Base-by-base conservation (phyloP, 169 alveolate species). In the Amoebophrya sp. region DNA sequence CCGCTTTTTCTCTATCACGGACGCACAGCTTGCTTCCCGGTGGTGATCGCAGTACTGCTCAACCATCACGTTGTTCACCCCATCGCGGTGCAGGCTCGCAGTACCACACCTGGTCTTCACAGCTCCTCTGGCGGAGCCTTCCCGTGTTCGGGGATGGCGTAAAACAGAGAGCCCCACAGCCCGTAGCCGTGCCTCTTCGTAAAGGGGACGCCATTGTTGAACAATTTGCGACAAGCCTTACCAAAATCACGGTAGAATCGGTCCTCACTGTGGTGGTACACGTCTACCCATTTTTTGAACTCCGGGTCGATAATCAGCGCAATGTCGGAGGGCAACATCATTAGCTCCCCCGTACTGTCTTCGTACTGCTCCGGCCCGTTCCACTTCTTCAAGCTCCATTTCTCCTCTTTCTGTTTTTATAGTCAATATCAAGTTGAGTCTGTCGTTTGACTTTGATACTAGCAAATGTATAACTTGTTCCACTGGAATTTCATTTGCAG, bases 251-350 rank as follows among this genome's bases (percentile, higher is more conserved):
- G 1, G 83, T 66, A 66, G 35, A 66, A 66, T 2, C 83, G 83
- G 32, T 66, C 83, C 83, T 66, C 83, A 25, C 18, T 25, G 32
- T 25, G 1, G 83, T 66, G 35, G 35, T 66, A 66, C 10, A 66
- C 32, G 39, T 66, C 83, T 2, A 66, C 83, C 83, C 83, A 66
- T 25, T 66, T 66, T 25, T 66, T 66, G 32, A 66, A 66, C 35
- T 66, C 83, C 29, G 39, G 39, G 35, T 66, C 83, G 83, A 66
- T 25, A 0, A 66, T 18, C 83, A 66, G 18, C 35, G 83, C 83
- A 66, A 66, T 66, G 35, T 66, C 83, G 83, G 83, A 66, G 29
- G 83, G 83, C 0, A 66, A 25, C 83, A 66, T 66, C 83, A 66
- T 66, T 18, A 66, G 83, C 32, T 66, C 83, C 38, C 83, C 83